Evolutionary conservation across 495 filamentous ascomycete genomes (phyloP).

Genomic region (Hypoxylon perforatum): DNA sequence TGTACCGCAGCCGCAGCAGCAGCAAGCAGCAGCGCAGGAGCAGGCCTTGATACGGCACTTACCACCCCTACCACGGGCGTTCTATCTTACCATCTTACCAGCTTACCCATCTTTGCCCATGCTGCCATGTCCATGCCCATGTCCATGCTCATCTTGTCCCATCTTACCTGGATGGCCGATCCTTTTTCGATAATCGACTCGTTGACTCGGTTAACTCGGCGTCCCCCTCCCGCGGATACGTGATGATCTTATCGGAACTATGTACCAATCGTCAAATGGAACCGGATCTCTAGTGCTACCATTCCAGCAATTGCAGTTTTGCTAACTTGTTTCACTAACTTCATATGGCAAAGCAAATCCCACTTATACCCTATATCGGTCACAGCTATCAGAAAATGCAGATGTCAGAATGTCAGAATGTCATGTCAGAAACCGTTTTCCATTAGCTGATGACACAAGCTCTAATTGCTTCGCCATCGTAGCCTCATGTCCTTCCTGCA

Average conservation of each 20-base stretch:
- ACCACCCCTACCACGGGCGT: background rate
- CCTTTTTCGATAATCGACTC: conserved; percentile 7
- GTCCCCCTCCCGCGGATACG: background rate
- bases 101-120: too few relatives aligned
- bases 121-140: too few relatives aligned
- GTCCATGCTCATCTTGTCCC: too few relatives aligned
- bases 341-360: background rate
- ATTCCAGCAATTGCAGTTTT: too few relatives aligned
- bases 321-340: background rate
- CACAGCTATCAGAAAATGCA: background rate
- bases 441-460: background rate
- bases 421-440: background rate
- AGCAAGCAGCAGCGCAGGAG: too few relatives aligned
- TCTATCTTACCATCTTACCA: background rate
- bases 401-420: background rate
- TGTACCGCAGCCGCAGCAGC: conserved; percentile 3
- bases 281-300: background rate
- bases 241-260: conserved; percentile 21
- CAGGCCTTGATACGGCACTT: conserved; percentile 25
- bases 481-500: conserved; percentile 39
- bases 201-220: conserved; percentile 8
- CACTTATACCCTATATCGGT: background rate
- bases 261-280: conserved; percentile 9
- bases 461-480: conserved; percentile 13
- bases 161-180: conserved; percentile 24